phyloP scores from a whole-genome alignment of 140 eudicot species.

The Ambrosia hybrid region DNA sequence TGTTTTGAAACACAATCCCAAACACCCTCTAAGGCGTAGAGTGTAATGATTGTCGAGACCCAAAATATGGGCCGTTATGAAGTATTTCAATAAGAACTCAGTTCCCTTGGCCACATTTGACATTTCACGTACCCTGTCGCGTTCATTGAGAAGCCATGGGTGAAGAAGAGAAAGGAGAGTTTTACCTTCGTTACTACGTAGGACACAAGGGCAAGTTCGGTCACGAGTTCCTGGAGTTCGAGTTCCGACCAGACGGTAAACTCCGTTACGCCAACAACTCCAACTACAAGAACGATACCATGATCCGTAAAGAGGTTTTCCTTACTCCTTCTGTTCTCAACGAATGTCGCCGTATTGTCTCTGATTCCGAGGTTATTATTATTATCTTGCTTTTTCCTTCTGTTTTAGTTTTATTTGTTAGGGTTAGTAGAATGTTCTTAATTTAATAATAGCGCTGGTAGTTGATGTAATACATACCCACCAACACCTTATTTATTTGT shows the following conservation, averaged over 20 bases:
- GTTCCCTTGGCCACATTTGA: no score
- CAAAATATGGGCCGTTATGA: no score
- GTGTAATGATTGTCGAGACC: no score
- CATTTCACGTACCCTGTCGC: no score
- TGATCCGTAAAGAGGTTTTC: constrained; percentile 85
- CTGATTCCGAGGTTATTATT: constrained; percentile 62
- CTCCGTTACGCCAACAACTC: constrained; percentile 95
- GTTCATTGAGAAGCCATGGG: constrained; percentile 10
- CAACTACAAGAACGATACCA: constrained; percentile 83
- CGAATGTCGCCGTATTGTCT: constrained; percentile 84
- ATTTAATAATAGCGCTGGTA: no score
- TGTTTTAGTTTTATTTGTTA: not conserved
- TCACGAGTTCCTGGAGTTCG: constrained; percentile 88
- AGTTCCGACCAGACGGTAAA: constrained; percentile 89
- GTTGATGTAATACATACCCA: no score
- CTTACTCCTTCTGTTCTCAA: constrained; percentile 81
- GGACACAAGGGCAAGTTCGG: constrained; percentile 94
- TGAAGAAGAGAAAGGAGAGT: constrained; percentile 63
- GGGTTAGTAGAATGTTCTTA: constrained; percentile 13
- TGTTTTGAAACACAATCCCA: no score
- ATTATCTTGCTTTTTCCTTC: no score
- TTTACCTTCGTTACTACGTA: constrained; percentile 81
- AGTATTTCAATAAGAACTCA: no score
- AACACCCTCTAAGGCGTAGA: no score
- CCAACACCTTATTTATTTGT: no score